A percentile compares a stretch with the other conserved stretches of the same genome.
Evolutionary conservation across 441 rosid genomes (phyloP).

Genomic region (Breynia disticha): DNA sequence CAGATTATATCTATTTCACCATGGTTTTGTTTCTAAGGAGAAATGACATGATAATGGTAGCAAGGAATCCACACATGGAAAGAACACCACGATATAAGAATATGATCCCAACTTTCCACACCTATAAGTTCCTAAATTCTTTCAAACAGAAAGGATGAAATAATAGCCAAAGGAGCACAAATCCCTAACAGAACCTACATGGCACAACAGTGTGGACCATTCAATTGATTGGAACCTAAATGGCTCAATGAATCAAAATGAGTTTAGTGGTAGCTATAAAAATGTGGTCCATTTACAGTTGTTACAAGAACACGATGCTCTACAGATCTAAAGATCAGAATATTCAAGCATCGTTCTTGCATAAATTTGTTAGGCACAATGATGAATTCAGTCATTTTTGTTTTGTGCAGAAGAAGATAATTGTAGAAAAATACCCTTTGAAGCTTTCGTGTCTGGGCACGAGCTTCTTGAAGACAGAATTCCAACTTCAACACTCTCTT

Average conservation of each 20-base stretch:
- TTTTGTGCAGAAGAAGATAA: not conserved
- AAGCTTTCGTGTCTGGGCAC: conserved; percentile 76
- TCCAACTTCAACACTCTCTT: conserved; percentile 84
- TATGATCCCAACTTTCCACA: no score
- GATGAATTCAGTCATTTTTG: not conserved
- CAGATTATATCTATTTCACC: not conserved
- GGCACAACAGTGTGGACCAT: conserved; percentile 5
- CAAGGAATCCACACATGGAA: no score
- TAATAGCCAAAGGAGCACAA: no score
- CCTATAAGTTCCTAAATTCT: no score
- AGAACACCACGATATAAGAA: no score
- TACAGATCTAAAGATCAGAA: no score
- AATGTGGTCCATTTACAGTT: no score
- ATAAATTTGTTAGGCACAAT: not conserved
- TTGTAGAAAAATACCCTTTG: conserved; percentile 45
- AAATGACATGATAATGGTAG: no score
- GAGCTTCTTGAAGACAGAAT: conserved; percentile 90
- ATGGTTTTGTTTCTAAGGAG: not conserved
- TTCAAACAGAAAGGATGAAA: no score
- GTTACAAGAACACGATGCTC: no score
- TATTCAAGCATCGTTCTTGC: no score
- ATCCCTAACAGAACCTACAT: no score
- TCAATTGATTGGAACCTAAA: conserved; percentile 3
- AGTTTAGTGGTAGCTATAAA: not conserved
- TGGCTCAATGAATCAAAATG: conserved; percentile 2